A percentile compares a stretch with the other conserved stretches of the same genome.
Evolutionary conservation across 169 alveolate species (phyloP).

Genomic region (Plasmodium blacklocki): DNA sequence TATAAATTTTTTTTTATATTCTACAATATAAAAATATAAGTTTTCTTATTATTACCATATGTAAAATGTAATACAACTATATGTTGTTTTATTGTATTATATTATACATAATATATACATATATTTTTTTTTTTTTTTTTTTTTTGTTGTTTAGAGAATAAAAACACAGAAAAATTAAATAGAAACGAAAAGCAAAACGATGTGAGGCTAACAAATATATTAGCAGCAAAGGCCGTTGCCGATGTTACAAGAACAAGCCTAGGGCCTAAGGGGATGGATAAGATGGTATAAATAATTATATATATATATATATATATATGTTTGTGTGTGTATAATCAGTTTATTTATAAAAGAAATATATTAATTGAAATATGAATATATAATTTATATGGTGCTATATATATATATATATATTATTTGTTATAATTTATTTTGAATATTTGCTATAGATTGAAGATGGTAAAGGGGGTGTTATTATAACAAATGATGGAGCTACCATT

Average conservation of each 20-base stretch:
- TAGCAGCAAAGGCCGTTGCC: slow-evolving; percentile 96
- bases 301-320: slow-evolving; percentile 3
- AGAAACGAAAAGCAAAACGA: slow-evolving; percentile 87
- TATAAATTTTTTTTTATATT: neutral
- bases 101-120: too few species aligned
- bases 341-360: neutral
- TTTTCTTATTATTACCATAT: neutral
- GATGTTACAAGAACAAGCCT: slow-evolving; percentile 98
- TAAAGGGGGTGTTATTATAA: slow-evolving; percentile 97
- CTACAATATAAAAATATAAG: neutral
- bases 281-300: slow-evolving; percentile 89
- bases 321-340: neutral
- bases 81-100: neutral
- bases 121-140: slow-evolving; percentile 12
- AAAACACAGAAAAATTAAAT: slow-evolving; percentile 76
- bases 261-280: slow-evolving; percentile 99
- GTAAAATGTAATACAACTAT: neutral
- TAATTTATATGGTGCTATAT: neutral
- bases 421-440: neutral
- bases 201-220: slow-evolving; percentile 87
- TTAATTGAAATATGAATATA: neutral
- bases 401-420: neutral
- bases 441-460: slow-evolving; percentile 91
- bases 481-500: slow-evolving; percentile 99
- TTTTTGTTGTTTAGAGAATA: slow-evolving; percentile 71